Base-by-base conservation (phyloP, 2,329 filamentous ascomycete genomes). In the Colletotrichum gloeosporioides region DNA sequence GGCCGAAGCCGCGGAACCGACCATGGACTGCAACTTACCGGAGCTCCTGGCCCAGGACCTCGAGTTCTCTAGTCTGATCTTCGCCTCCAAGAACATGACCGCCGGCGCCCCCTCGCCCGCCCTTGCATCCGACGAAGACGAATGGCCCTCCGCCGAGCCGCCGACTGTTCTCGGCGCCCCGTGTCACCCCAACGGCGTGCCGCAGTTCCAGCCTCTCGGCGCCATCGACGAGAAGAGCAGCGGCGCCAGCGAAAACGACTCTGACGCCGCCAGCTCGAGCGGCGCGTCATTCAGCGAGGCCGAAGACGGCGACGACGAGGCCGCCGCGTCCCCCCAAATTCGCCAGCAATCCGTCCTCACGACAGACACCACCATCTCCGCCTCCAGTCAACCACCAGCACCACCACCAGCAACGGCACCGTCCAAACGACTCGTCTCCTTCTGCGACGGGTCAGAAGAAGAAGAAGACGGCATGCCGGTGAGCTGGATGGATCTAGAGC, bases 41-140 rank as follows among this genome's bases (percentile, higher is more conserved):
- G 91, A 92, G 81, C 79, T 91, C 53, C 83, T 92, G n/a, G 90
- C 87, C 8, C 86, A 85, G 75, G 90, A 92, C 77, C 83, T 92
- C 62, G 88, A 90, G 79, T 79, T 85, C 27, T 90, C 88, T 22
- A 84, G 84, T 67, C 82, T 84, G 12, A 80, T 90, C 31, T 92
- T 91, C 72, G 82, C 83, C 31, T 85, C 89, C 16, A 89, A 84
- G 79, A 88, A 87, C 73, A 88, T 91, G 86, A 90, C 90, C 8
- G 87, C 89, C 27, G 90, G 90, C 10, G 79, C 84, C 10, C 90
- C 90, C 1, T 81, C 82, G 13, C 82, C 81, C 44, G 80, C 82
- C 4, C 80, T 88, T 18, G 83, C 84, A 7, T 80, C 80, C 18
- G 80, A 79, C 16, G 64, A 78, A 36, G 55, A 65, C n/a, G 71